Conservation (phyloP, 169 alveolate genomes). For the Cryptosporidium ubiquitum region DNA sequence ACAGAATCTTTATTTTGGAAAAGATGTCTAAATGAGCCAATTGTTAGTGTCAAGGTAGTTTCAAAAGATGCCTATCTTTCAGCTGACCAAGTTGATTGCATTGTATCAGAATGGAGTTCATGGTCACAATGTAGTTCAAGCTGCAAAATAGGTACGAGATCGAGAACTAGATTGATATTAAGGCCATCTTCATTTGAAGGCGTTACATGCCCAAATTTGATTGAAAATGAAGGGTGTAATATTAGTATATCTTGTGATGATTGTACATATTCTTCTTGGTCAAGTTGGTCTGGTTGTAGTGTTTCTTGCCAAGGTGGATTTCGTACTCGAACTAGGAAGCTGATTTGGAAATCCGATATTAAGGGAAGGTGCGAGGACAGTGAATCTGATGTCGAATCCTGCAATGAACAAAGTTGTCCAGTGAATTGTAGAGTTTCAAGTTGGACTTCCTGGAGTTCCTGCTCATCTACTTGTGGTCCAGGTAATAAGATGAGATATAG, state of each 20-base stretch:
- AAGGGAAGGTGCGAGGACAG: constrained; percentile 20
- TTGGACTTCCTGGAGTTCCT: constrained; percentile 57
- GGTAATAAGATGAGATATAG: constrained; percentile 41
- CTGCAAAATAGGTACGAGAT: constrained; percentile 55
- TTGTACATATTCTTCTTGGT: constrained; percentile 56
- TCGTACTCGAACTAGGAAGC: constrained; percentile 50
- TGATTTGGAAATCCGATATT: constrained; percentile 70
- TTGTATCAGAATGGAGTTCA: constrained; percentile 69
- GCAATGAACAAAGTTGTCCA: constrained; percentile 66
- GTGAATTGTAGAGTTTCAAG: constrained; percentile 33
- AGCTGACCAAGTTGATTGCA: constrained; percentile 63
- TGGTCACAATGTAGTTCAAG: constrained; percentile 73
- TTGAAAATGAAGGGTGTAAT: constrained; percentile 59
- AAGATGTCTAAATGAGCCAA: constrained; percentile 68
- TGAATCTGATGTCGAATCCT: constrained; percentile 21
- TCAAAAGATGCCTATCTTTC: constrained; percentile 45
- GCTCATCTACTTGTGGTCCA: constrained; percentile 69
- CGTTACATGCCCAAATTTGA: constrained; percentile 38
- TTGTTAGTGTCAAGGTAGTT: constrained; percentile 53
- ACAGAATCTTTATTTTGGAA: constrained; percentile 59
- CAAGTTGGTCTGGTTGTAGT: constrained; percentile 30
- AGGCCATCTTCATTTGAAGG: constrained; percentile 65
- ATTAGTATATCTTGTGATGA: constrained; percentile 48
- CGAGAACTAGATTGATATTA: constrained; percentile 54
- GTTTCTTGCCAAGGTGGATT: constrained; percentile 50